Conservation (phyloP, 2,329 filamentous ascomycete species). For the Penicillium sp. region DNA sequence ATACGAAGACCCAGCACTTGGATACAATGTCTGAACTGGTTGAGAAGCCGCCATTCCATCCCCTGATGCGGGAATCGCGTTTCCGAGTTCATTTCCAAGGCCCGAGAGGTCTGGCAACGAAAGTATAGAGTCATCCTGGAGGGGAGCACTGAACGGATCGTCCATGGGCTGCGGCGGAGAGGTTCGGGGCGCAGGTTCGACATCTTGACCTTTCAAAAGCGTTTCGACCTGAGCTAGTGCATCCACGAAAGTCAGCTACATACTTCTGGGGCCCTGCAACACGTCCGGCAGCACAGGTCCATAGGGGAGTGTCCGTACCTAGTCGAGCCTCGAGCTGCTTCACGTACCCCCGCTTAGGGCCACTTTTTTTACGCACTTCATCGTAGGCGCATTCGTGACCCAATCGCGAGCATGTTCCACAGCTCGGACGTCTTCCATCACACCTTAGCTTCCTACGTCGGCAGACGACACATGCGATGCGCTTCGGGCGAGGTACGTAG, state of each 20-base stretch:
- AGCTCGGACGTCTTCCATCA: constrained; percentile 79
- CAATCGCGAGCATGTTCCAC: constrained; percentile 82
- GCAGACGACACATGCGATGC: constrained; percentile 92
- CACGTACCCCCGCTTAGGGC: constrained; percentile 90
- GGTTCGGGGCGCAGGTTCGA: constrained; percentile 33
- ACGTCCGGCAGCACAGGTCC: constrained; percentile 1
- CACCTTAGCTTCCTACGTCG: constrained; percentile 89
- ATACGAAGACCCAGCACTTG: constrained; percentile 21
- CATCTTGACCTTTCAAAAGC: constrained; percentile 76
- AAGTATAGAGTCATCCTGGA: constrained; percentile 30
- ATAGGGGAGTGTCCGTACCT: constrained; percentile 59
- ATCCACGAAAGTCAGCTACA: constrained; percentile 12
- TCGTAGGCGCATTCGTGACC: constrained; percentile 87
- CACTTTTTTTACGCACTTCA: constrained; percentile 89
- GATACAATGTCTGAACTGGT: constrained; percentile 20
- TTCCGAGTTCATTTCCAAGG: constrained; percentile 21
- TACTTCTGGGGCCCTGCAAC: not conserved
- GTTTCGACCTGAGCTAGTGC: constrained; percentile 84
- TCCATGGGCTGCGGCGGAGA: constrained; percentile 25
- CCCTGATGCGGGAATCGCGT: constrained; percentile 25
- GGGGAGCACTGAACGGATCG: constrained; percentile 28
- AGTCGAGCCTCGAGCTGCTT: constrained; percentile 90
- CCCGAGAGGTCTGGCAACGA: constrained; percentile 24
- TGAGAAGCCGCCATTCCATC: constrained; percentile 21
- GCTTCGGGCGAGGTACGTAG: constrained; percentile 77